Percentiles rank a stretch among this genome's conserved stretches.
These are phyloP conservation scores for Hemisphaericaspora lyxosophila DNA, from an alignment of 1,139 yeast species.

Conservation along the genomic window DNA sequence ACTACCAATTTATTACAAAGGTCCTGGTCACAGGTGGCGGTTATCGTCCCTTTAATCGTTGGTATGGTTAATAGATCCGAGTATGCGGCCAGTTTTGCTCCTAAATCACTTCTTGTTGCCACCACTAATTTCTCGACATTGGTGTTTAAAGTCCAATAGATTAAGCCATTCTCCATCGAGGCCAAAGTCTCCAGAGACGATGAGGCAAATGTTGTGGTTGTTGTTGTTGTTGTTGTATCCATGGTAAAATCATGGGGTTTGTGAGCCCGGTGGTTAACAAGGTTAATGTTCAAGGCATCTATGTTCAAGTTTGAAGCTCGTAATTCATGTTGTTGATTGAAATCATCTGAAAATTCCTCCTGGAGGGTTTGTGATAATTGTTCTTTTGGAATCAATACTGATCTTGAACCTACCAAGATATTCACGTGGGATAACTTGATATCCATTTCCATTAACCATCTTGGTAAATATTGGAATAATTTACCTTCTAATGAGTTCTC, in stretches of 20 bases:
- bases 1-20: slow-evolving; percentile 13
- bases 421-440: slow-evolving; percentile 31
- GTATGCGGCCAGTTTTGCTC: slow-evolving; percentile 6
- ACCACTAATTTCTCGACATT: slow-evolving; percentile 11
- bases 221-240: neutral
- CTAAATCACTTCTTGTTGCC: slow-evolving; percentile 8
- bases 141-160: slow-evolving; percentile 11
- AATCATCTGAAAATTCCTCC: slow-evolving; percentile 40
- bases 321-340: slow-evolving; percentile 37
- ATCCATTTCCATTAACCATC: slow-evolving; percentile 43
- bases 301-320: slow-evolving; percentile 24
- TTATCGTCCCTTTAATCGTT: slow-evolving; percentile 5
- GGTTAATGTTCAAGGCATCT: slow-evolving; percentile 5
- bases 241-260: slow-evolving; percentile 1
- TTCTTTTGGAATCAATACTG: slow-evolving; percentile 53
- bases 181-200: slow-evolving; percentile 15
- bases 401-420: slow-evolving; percentile 55
- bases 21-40: slow-evolving; percentile 7
- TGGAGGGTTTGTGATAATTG: slow-evolving; percentile 30
- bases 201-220: slow-evolving; percentile 2
- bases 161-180: slow-evolving; percentile 6
- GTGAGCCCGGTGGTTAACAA: slow-evolving; percentile 8
- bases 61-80: slow-evolving; percentile 11
- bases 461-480: slow-evolving; percentile 44
- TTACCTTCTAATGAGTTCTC: slow-evolving; percentile 15